Evolutionary conservation across 306 rosid genomes (phyloP).

Genomic region (Trichosanthes cucumerina): DNA sequence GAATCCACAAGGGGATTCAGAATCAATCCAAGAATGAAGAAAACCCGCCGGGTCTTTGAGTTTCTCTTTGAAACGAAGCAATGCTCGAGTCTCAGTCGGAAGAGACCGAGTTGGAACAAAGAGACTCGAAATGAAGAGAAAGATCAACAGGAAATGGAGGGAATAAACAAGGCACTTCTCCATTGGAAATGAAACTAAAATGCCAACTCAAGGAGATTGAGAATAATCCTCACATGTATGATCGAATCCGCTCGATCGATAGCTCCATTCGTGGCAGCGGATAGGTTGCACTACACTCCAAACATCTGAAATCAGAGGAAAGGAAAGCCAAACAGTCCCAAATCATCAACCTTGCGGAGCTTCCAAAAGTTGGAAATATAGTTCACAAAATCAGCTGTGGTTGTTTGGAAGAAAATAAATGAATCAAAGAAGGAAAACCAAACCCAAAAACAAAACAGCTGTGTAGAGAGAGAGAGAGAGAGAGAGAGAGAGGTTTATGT

Average conservation of each 20-base stretch:
- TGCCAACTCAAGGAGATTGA: neutral
- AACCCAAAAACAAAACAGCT: neutral
- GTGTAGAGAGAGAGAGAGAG: neutral
- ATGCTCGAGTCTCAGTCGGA: slow-evolving; percentile 37
- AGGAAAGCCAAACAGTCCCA: neutral
- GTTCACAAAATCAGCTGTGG: neutral
- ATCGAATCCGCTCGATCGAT: neutral
- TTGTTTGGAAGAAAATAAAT: slow-evolving; percentile 6
- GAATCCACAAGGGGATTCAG: slow-evolving; percentile 49
- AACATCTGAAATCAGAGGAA: slow-evolving; percentile 1
- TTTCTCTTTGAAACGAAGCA: slow-evolving; percentile 55
- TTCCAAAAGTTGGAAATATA: neutral
- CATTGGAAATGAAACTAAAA: neutral
- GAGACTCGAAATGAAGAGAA: slow-evolving; percentile 12
- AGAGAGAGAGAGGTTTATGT: neutral
- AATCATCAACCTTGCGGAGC: slow-evolving; percentile 1
- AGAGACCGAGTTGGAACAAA: slow-evolving; percentile 35
- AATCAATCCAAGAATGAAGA: slow-evolving; percentile 54
- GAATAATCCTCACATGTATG: neutral
- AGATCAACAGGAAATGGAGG: slow-evolving; percentile 15
- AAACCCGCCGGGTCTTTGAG: slow-evolving; percentile 51
- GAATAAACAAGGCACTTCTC: neutral
- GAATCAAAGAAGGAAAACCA: neutral
- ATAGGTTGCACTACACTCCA: neutral
- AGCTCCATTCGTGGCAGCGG: neutral